phyloP scores from a whole-genome alignment of 1,139 yeast genomes.

The Pichia kudriavzevii region DNA sequence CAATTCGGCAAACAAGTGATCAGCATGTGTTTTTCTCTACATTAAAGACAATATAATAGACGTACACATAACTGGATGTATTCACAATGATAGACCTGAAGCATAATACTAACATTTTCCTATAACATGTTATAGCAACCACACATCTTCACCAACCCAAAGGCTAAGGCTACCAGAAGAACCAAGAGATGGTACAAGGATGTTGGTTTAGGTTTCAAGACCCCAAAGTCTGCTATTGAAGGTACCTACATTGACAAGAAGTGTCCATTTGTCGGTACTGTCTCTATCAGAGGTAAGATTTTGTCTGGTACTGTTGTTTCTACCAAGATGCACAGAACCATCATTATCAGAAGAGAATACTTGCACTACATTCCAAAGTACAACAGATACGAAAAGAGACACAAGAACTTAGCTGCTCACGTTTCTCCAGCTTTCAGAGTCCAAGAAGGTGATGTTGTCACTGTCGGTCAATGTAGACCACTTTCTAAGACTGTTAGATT shows the following conservation, averaged over 20 bases:
- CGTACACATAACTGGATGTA: too few species aligned
- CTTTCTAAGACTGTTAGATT: conserved; percentile 99
- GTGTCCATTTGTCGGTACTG: conserved; percentile 97
- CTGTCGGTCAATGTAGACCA: conserved; percentile 99
- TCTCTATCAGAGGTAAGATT: conserved; percentile 99
- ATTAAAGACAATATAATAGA: too few species aligned
- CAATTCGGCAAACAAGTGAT: too few species aligned
- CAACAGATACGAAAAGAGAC: conserved; percentile 99
- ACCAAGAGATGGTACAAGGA: conserved; percentile 99
- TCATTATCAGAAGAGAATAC: conserved; percentile 99
- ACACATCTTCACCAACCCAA: conserved; percentile 99
- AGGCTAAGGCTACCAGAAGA: conserved; percentile 97
- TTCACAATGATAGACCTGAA: background rate
- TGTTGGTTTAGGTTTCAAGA: conserved; percentile 99
- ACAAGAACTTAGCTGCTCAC: conserved; percentile 99
- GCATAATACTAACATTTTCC: conserved; percentile 7
- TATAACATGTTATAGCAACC: conserved; percentile 64
- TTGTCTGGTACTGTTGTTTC: conserved; percentile 98
- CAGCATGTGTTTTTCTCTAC: too few species aligned
- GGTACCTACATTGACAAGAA: conserved; percentile 99
- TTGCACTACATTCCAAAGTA: conserved; percentile 99
- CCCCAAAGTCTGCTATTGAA: conserved; percentile 97
- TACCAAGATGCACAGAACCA: conserved; percentile 99
- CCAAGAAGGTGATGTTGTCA: conserved; percentile 96
- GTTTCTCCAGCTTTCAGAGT: conserved; percentile 99